These are phyloP conservation scores for Fonsecaea pedrosoi DNA, from an alignment of 2,329 filamentous ascomycete genomes.

Conservation along the genomic window DNA sequence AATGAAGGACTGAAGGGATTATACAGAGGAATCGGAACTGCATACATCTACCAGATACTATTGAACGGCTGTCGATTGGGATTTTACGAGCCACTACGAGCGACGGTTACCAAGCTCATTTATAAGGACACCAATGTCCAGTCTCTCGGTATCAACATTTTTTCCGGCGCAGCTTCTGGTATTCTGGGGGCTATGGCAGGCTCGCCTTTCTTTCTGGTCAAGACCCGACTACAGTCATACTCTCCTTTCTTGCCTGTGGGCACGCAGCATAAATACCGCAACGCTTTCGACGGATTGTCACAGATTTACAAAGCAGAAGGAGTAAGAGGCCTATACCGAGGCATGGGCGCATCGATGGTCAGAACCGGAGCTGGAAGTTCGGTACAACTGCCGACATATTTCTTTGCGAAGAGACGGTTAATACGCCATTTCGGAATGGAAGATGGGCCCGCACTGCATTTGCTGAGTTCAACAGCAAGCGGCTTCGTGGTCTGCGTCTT, in stretches of 20 bases:
- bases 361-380: constrained; percentile 94
- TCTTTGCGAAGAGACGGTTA: constrained; percentile 90
- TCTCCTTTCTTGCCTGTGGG: constrained; percentile 92
- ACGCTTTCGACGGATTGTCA: constrained; percentile 79
- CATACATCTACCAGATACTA: constrained; percentile 94
- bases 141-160: constrained; percentile 88
- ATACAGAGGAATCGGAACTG: constrained; percentile 86
- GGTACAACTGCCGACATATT: constrained; percentile 96
- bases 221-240: constrained; percentile 93
- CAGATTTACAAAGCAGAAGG: constrained; percentile 83
- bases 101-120: constrained; percentile 70
- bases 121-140: constrained; percentile 77
- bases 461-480: constrained; percentile 85
- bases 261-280: constrained; percentile 92
- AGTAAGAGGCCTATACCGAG: constrained; percentile 81
- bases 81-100: constrained; percentile 95
- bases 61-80: constrained; percentile 95
- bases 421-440: constrained; percentile 84
- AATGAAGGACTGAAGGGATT: constrained; percentile 88
- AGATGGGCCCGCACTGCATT: constrained; percentile 86
- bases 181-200: constrained; percentile 91
- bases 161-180: constrained; percentile 86
- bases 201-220: constrained; percentile 96
- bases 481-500: constrained; percentile 97
- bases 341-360: constrained; percentile 92